phyloP scores from a whole-genome alignment of 805 yeast genomes.

The Saturnispora hagleri region DNA sequence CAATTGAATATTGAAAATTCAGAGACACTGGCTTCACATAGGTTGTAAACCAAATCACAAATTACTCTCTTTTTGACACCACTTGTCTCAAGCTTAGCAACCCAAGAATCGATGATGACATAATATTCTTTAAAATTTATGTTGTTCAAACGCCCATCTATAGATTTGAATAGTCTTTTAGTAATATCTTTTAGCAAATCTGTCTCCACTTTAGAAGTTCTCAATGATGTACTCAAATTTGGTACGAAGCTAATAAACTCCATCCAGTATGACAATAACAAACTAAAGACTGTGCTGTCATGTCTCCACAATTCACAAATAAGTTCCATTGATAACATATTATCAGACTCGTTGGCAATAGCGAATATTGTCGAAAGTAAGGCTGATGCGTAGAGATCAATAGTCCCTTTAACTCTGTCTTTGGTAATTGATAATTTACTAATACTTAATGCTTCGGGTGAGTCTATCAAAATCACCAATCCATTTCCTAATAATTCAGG shows the following conservation, averaged over 20 bases:
- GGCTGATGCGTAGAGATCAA: background rate
- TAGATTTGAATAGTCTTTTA: background rate
- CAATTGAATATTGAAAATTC: constrained; percentile 3
- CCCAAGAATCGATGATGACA: background rate
- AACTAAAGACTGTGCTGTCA: background rate
- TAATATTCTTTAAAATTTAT: background rate
- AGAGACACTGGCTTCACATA: constrained; percentile 5
- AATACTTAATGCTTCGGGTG: background rate
- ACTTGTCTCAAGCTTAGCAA: background rate
- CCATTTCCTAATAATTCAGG: constrained; percentile 9
- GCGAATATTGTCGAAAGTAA: background rate
- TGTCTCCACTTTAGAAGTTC: background rate
- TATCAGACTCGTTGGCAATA: background rate
- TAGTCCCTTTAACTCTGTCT: background rate
- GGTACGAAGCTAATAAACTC: background rate
- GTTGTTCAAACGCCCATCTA: background rate
- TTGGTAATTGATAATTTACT: background rate
- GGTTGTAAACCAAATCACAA: background rate
- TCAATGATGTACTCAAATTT: background rate
- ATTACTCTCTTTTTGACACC: background rate
- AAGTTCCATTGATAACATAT: background rate
- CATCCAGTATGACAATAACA: constrained; percentile 3
- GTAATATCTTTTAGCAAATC: background rate
- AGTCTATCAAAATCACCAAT: constrained; percentile 3
- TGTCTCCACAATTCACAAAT: background rate